A percentile compares a stretch with the other conserved stretches of the same genome.
Evolutionary conservation across 768 basidiomycete species (phyloP).

Genomic region (Kwoniella botswanensis): DNA sequence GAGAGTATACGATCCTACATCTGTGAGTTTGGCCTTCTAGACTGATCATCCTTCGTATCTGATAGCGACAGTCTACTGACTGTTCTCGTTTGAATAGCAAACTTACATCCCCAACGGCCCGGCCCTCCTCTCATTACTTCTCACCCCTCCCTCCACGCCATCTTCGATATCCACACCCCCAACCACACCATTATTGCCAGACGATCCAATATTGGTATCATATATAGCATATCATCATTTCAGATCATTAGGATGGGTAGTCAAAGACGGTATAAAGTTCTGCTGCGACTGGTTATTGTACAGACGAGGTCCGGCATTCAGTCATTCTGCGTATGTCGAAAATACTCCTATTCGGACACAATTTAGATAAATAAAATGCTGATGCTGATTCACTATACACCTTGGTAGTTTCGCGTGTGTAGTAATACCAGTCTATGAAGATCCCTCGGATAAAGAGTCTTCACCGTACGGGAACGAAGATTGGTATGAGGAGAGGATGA

Average conservation of each 20-base stretch:
- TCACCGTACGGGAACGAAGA: constrained; percentile 72
- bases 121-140: constrained; percentile 56
- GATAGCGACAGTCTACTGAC: constrained; percentile 58
- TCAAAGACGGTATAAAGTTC: constrained; percentile 95
- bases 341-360: too few species aligned
- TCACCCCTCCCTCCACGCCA: constrained; percentile 53
- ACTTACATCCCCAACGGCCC: constrained; percentile 31
- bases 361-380: too few species aligned
- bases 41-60: too few species aligned
- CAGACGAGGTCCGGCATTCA: constrained; percentile 90
- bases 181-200: constrained; percentile 61
- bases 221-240: constrained; percentile 94
- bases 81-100: constrained; percentile 60
- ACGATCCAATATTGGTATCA: constrained; percentile 89
- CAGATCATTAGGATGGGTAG: constrained; percentile 94
- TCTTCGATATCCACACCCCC: constrained; percentile 47
- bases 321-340: constrained; percentile 75
- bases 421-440: constrained; percentile 89
- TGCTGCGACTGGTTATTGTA: constrained; percentile 94
- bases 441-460: constrained; percentile 69
- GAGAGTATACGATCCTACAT: constrained; percentile 68
- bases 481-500: constrained; percentile 65
- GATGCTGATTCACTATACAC: too few species aligned
- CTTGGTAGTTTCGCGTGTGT: constrained; percentile 79
- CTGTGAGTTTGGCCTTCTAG: too few species aligned